phyloP scores from a whole-genome alignment of 1,284 basidiomycete species.

The Ganoderma multipileum region DNA sequence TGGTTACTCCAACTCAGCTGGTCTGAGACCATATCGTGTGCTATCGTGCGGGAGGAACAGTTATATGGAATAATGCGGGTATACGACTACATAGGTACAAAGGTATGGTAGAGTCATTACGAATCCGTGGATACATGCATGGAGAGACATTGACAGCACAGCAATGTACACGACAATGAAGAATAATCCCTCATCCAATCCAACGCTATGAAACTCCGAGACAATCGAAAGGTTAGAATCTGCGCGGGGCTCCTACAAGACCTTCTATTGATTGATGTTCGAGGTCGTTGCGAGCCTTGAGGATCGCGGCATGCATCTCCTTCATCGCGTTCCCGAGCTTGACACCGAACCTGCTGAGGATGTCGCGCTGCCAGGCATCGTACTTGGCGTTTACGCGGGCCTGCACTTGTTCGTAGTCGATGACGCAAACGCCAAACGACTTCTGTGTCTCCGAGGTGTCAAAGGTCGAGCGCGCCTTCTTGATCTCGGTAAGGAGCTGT shows the following conservation, averaged over 20 bases:
- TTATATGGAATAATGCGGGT: constrained; percentile 27
- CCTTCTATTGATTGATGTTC: constrained; percentile 88
- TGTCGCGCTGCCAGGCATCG: constrained; percentile 96
- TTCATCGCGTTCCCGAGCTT: constrained; percentile 96
- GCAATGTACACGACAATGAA: constrained; percentile 21
- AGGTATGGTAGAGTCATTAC: constrained; percentile 28
- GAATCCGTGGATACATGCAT: constrained; percentile 31
- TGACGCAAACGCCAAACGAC: constrained; percentile 90
- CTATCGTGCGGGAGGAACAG: neutral
- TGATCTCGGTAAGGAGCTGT: constrained; percentile 94
- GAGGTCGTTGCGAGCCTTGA: constrained; percentile 93
- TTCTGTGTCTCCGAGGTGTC: constrained; percentile 96
- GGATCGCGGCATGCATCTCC: constrained; percentile 92
- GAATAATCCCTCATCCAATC: neutral
- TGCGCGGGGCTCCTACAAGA: constrained; percentile 52
- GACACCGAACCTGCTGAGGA: constrained; percentile 89
- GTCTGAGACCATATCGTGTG: neutral
- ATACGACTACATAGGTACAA: constrained; percentile 33
- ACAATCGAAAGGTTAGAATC: constrained; percentile 25
- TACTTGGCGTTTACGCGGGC: constrained; percentile 98
- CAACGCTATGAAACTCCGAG: neutral
- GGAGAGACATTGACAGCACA: constrained; percentile 29
- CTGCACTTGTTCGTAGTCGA: constrained; percentile 99
- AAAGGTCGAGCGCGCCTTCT: constrained; percentile 94
- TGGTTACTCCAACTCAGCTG: neutral